These are phyloP conservation scores for Penicillium goetzii DNA, from an alignment of 495 filamentous ascomycete genomes.

Conservation along the genomic window DNA sequence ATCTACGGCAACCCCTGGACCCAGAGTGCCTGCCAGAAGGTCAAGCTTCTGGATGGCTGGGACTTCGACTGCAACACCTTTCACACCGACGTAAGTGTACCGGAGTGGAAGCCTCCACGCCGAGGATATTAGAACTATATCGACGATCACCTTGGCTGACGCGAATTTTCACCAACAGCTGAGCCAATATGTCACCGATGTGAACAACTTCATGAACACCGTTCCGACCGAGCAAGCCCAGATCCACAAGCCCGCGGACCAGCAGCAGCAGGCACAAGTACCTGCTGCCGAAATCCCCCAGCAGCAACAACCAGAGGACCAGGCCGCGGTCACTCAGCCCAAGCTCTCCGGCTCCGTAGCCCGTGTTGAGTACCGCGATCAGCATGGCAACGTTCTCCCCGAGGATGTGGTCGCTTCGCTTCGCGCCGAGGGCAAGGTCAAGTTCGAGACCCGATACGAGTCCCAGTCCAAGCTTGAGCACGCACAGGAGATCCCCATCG, in stretches of 20 bases:
- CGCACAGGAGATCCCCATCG: constrained; percentile 54
- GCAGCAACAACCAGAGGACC: constrained; percentile 21
- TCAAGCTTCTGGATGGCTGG: constrained; percentile 88
- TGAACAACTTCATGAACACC: constrained; percentile 21
- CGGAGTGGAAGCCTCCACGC: constrained; percentile 39
- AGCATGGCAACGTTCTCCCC: constrained; percentile 86
- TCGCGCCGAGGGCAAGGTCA: constrained; percentile 77
- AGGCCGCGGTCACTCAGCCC: constrained; percentile 54
- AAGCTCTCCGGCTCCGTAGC: constrained; percentile 72
- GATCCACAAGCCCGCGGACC: constrained; percentile 19
- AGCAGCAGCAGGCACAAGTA: constrained; percentile 13
- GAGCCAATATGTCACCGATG: constrained; percentile 45
- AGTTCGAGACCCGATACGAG: constrained; percentile 93
- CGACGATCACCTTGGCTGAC: constrained; percentile 35
- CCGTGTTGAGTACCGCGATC: constrained; percentile 91
- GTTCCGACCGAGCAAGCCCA: constrained; percentile 33
- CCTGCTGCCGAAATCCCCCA: constrained; percentile 22
- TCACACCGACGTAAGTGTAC: constrained; percentile 76
- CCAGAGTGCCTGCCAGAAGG: constrained; percentile 75
- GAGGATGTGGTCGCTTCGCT: constrained; percentile 82
- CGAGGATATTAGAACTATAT: constrained; percentile 33
- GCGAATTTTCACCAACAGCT: constrained; percentile 35
- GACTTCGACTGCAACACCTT: constrained; percentile 98
- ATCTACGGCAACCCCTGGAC: constrained; percentile 97
- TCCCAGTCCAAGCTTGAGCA: constrained; percentile 69